A percentile compares a stretch with the other conserved stretches of the same genome.
phyloP scores from a whole-genome alignment of 208 protist genomes.

The Kentomonas sorsogonicus region DNA sequence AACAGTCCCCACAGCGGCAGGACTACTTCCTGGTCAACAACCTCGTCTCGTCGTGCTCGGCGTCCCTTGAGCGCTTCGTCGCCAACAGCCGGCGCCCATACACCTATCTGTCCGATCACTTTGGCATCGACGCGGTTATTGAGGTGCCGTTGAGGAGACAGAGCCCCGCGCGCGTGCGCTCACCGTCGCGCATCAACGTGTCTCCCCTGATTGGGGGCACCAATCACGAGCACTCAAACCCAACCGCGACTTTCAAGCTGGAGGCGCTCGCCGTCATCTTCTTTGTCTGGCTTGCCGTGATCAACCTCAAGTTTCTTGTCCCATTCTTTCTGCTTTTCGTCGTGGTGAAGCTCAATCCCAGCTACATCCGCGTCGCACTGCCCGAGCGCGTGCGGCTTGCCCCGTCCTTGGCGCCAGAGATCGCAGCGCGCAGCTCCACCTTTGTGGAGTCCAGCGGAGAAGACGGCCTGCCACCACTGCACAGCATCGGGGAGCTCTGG shows the following conservation, averaged over 20 bases:
- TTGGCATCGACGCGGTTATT: conserved; percentile 56
- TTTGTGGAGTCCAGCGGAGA: conserved; percentile 15
- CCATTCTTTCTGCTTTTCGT: conserved; percentile 22
- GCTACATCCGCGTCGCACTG: conserved; percentile 30
- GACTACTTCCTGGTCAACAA: conserved; percentile 82
- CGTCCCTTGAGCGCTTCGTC: conserved; percentile 77
- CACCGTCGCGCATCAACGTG: conserved; percentile 24
- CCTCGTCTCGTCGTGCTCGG: conserved; percentile 20
- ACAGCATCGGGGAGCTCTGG: conserved; percentile 60
- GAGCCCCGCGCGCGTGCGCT: conserved; percentile 4
- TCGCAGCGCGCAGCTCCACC: no score
- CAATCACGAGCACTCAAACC: conserved; percentile 68
- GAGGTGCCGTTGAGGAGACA: conserved; percentile 13
- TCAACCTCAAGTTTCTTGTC: conserved; percentile 35
- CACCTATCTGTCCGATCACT: conserved; percentile 87
- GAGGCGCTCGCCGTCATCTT: conserved; percentile 32
- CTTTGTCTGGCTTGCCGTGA: conserved; percentile 31
- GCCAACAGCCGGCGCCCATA: conserved; percentile 69
- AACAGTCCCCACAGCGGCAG: conserved; percentile 64
- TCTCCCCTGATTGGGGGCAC: conserved; percentile 53
- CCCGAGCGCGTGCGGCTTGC: no score
- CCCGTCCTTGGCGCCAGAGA: no score
- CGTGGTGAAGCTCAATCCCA: conserved; percentile 32
- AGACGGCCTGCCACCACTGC: conserved; percentile 31
- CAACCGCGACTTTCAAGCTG: conserved; percentile 36